Conservation (phyloP, 2,329 filamentous ascomycete genomes). For the Pestalotiopsis sp. region DNA sequence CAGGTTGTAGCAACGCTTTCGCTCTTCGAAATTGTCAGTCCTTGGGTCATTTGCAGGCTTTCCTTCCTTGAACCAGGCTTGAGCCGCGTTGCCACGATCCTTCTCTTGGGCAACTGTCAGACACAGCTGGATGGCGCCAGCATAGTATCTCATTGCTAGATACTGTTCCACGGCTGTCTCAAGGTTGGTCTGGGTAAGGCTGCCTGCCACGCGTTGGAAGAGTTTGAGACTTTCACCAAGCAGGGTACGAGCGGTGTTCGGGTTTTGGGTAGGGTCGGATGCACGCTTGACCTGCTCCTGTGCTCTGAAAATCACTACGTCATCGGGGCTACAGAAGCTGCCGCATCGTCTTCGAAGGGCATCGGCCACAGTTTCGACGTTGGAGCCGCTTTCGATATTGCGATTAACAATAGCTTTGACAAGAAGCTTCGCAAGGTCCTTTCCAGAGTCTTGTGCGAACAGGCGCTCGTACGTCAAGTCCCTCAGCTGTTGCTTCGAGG, state of each 20-base stretch:
- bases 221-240: constrained; percentile 87
- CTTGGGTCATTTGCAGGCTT: constrained; percentile 74
- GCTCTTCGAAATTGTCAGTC: constrained; percentile 66
- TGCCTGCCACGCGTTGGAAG: constrained; percentile 87
- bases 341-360: constrained; percentile 90
- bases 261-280: constrained; percentile 74
- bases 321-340: constrained; percentile 95
- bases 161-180: constrained; percentile 80
- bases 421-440: constrained; percentile 88
- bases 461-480: constrained; percentile 86
- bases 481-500: constrained; percentile 69
- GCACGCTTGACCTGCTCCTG: constrained; percentile 93
- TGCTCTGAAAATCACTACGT: constrained; percentile 97
- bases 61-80: constrained; percentile 86
- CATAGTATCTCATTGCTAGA: constrained; percentile 82
- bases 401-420: constrained; percentile 98
- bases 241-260: constrained; percentile 75
- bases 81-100: constrained; percentile 83
- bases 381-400: constrained; percentile 95
- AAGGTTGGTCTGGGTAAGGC: constrained; percentile 79
- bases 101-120: constrained; percentile 81
- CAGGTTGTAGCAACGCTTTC: constrained; percentile 83
- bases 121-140: constrained; percentile 87
- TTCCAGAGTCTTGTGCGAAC: constrained; percentile 78
- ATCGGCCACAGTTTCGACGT: constrained; percentile 96